These are phyloP conservation scores for Mycena olivaceomarginata DNA, from an alignment of 768 basidiomycete genomes.

Conservation along the genomic window DNA sequence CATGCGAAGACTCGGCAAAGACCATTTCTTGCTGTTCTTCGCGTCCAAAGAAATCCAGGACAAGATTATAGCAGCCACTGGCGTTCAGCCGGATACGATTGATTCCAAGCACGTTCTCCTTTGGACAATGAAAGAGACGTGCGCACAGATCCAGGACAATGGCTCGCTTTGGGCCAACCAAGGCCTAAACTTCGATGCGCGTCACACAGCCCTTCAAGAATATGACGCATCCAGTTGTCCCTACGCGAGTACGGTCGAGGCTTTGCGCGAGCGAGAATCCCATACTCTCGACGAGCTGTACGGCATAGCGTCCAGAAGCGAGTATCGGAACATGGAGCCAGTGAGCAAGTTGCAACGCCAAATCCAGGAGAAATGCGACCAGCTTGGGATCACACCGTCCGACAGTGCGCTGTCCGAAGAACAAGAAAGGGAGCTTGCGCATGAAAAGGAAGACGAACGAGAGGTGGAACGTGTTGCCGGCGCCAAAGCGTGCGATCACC, in stretches of 20 bases:
- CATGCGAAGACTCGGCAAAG: conserved; percentile 68
- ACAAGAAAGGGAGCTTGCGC: conserved; percentile 35
- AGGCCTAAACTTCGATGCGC: conserved; percentile 31
- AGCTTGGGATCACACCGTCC: conserved; percentile 6
- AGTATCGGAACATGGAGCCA: neutral
- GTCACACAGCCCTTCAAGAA: conserved; percentile 25
- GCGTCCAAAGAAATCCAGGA: conserved; percentile 25
- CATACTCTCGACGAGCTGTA: conserved; percentile 34
- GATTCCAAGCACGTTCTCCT: conserved; percentile 31
- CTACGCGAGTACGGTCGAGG: neutral
- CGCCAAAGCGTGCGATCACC: conserved; percentile 12
- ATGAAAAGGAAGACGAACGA: conserved; percentile 36
- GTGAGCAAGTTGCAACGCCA: neutral
- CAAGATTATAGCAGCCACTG: conserved; percentile 18
- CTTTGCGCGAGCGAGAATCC: conserved; percentile 26
- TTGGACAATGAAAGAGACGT: conserved; percentile 32
- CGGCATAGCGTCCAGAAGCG: neutral
- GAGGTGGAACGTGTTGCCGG: conserved; percentile 31
- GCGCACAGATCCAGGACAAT: conserved; percentile 24
- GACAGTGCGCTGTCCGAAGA: conserved; percentile 27
- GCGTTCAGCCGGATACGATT: neutral
- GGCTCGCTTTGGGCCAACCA: conserved; percentile 38
- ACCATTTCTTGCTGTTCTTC: conserved; percentile 57
- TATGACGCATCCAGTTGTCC: neutral
- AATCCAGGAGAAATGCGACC: neutral